Percentiles rank a stretch among this genome's conserved stretches.
Conservation (phyloP, 2,329 filamentous ascomycete genomes). For the Aspergillus ustus region DNA sequence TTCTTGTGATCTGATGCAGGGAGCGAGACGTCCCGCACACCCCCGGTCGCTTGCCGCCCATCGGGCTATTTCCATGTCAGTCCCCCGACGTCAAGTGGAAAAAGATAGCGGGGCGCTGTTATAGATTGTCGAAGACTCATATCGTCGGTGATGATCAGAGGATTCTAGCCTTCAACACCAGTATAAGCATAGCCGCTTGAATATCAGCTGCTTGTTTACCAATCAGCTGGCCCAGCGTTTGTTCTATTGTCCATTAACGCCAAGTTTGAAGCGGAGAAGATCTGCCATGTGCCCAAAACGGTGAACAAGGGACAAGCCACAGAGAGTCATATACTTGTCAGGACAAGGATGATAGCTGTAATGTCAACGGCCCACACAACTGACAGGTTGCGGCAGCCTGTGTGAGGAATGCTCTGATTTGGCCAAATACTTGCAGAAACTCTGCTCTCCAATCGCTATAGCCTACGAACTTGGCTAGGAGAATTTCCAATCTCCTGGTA, state of each 20-base stretch:
- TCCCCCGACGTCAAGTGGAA: conserved; percentile 1
- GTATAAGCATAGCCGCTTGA: background rate
- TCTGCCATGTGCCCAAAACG: background rate
- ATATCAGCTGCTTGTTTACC: background rate
- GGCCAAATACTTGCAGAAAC: conserved; percentile 4
- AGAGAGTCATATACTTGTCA: background rate
- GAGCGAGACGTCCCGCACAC: conserved; percentile 27
- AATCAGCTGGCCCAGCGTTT: background rate
- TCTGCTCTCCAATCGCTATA: background rate
- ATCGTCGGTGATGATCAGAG: background rate
- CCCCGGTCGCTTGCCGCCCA: conserved; percentile 23
- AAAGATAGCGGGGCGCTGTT: background rate
- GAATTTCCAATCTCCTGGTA: background rate
- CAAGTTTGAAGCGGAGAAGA: background rate
- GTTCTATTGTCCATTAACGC: background rate
- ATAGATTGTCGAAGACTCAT: background rate
- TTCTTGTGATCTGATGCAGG: conserved; percentile 31
- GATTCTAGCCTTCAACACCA: background rate
- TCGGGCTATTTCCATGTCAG: conserved; percentile 18
- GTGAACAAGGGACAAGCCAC: conserved; percentile 4
- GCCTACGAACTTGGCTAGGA: background rate
- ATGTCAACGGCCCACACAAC: background rate
- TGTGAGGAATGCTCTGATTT: conserved; percentile 9
- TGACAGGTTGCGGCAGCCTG: background rate
- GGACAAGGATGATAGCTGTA: conserved; percentile 6